Base-by-base conservation (phyloP, 345 rosid species). In the Sisymbrium altissimum region DNA sequence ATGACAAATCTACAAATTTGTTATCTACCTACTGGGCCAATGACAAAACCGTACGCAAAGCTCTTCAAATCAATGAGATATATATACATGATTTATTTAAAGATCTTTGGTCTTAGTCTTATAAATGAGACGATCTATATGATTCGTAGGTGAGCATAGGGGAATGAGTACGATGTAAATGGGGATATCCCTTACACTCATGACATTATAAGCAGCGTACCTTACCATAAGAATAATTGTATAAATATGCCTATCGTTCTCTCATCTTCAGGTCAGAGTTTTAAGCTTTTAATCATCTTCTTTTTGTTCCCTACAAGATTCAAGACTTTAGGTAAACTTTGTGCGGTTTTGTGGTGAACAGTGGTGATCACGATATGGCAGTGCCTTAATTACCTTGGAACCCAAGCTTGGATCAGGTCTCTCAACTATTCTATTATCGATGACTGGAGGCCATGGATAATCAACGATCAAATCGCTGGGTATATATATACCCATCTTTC, bases 331-430 rank as follows among this genome's bases (percentile, higher is more conserved):
- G n/a, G n/a, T n/a, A n/a, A 60, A 25, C 0, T 73, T 54, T 64
- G 0, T 53, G 35, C 0, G 17, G 35, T 27, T 27, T 54, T 13
- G 6, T 27, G 58, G 35, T 12, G 27, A 27, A 71, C 75, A 88
- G 94, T 32, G 89, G 94, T 2, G 94, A 89, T 55, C 94, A 81
- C 21, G 91, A 89, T 75, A n/a, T 81, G 66, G 0, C 27, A 0
- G 67, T 84, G 29, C 85, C 94, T 4, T 83, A n/a, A n/a, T n/a
- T n/a, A 69, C 68, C 1, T 80, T 74, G 89, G 78, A 38, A 85
- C 95, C 48, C 84, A 87, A 81, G 86, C 81, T n/a, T 89, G 94
- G 89, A 85, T 85, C 61, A 68, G 82, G 73, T 71, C 85, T 4
- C 79, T 87, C 7, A 85, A 81, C 81, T 84, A 85, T 73, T 75